These are phyloP conservation scores for Paulownia fortunei DNA, from an alignment of 257 asterid genomes.

Conservation along the genomic window DNA sequence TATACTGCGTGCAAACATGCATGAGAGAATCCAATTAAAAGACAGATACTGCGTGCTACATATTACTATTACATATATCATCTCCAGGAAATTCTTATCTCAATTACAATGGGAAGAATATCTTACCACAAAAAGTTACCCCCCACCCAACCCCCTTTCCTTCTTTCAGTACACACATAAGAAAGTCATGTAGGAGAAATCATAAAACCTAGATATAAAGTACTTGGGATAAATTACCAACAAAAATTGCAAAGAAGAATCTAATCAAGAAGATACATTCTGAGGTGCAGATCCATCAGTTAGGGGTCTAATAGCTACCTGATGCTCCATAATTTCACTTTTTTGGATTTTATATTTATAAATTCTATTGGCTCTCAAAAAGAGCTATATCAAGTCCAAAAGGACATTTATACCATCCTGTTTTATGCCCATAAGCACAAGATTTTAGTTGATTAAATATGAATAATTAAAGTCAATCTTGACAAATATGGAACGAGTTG, in stretches of 20 bases:
- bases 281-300: not conserved
- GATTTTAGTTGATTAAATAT: constrained; percentile 8
- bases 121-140: not conserved
- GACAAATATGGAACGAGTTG: not conserved
- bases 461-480: not conserved
- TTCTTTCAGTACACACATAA: not conserved
- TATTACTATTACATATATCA: not conserved
- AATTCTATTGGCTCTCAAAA: not conserved
- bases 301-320: not conserved
- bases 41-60: not conserved
- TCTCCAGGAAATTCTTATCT: not conserved
- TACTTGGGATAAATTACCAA: not conserved
- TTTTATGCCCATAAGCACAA: not conserved
- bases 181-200: not conserved
- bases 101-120: not conserved
- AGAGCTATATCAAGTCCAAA: not conserved
- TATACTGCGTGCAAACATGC: not conserved
- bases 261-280: not conserved
- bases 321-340: not conserved
- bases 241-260: not conserved
- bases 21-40: not conserved
- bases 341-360: not conserved
- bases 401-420: not conserved
- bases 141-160: too few species aligned
- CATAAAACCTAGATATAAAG: not conserved